Evolutionary conservation across 2,329 filamentous ascomycete species (phyloP).

Genomic region (Sclerotiophoma versabilis): DNA sequence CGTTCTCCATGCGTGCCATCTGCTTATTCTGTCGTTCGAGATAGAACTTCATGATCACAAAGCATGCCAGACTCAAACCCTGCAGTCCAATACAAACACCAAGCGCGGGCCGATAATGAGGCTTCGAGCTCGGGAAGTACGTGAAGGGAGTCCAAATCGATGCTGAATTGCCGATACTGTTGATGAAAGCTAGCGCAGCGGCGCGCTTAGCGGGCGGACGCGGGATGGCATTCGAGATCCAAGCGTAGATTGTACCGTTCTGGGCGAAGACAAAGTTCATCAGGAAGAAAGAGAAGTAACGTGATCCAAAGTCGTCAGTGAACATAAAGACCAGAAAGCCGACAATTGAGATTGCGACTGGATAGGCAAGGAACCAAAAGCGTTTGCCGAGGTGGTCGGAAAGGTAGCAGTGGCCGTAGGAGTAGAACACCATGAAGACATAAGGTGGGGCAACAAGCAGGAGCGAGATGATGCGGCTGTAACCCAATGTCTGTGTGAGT

Average conservation of each 20-base stretch:
- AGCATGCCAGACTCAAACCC: constrained; percentile 24
- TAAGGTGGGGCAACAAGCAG: constrained; percentile 66
- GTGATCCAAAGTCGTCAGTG: constrained; percentile 58
- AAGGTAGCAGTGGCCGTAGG: constrained; percentile 49
- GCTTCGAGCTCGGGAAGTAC: constrained; percentile 34
- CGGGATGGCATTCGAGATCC: constrained; percentile 60
- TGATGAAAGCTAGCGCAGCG: constrained; percentile 63
- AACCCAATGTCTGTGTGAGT: constrained; percentile 62
- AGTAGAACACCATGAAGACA: constrained; percentile 63
- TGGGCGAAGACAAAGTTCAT: constrained; percentile 64
- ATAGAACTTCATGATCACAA: constrained; percentile 25
- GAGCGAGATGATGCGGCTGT: constrained; percentile 60
- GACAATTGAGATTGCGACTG: constrained; percentile 59
- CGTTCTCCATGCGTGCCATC: constrained; percentile 59
- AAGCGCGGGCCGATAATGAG: constrained; percentile 30
- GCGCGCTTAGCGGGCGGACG: constrained; percentile 63
- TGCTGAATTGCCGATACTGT: constrained; percentile 61
- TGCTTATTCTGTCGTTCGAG: constrained; percentile 56
- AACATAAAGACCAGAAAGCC: constrained; percentile 64
- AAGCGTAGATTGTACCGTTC: constrained; percentile 64
- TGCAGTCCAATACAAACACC: constrained; percentile 33
- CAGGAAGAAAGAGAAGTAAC: constrained; percentile 64
- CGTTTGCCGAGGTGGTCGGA: constrained; percentile 54
- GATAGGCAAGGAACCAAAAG: constrained; percentile 53
- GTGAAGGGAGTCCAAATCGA: constrained; percentile 58